Evolutionary conservation across 352 stramenopile species (phyloP).

Genomic region (Phytophthora litchii): DNA sequence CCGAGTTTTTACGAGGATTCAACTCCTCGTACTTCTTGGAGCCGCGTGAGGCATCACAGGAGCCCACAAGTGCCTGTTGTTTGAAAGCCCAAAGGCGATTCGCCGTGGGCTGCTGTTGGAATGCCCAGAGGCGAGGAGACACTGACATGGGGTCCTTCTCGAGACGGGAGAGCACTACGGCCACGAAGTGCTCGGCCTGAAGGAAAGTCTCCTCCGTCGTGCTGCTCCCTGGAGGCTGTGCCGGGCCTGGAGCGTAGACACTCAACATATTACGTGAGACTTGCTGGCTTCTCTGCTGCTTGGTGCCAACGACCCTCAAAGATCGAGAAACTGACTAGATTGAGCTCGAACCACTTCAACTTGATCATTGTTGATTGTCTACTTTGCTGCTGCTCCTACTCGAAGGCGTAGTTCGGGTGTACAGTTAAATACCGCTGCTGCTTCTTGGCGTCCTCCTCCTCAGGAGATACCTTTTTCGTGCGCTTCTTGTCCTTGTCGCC

Average conservation of each 20-base stretch:
- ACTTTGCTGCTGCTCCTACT: slow-evolving; percentile 28
- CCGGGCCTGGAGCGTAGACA: slow-evolving; percentile 3
- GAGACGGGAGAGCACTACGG: slow-evolving; percentile 61
- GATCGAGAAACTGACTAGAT: slow-evolving; percentile 9
- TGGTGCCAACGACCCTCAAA: slow-evolving; percentile 8
- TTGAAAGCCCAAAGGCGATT: slow-evolving; percentile 61
- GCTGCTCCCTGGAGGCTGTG: slow-evolving; percentile 22
- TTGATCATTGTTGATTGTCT: not conserved
- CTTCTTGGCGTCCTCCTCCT: slow-evolving; percentile 58
- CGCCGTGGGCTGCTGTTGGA: slow-evolving; percentile 43
- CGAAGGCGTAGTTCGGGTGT: slow-evolving; percentile 82
- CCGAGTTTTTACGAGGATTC: slow-evolving; percentile 18
- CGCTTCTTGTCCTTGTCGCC: slow-evolving; percentile 28
- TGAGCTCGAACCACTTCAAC: slow-evolving; percentile 3
- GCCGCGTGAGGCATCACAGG: slow-evolving; percentile 61
- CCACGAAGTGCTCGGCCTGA: slow-evolving; percentile 60
- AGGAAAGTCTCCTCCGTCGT: slow-evolving; percentile 41
- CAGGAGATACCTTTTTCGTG: slow-evolving; percentile 46
- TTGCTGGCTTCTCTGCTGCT: not conserved
- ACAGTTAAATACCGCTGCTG: slow-evolving; percentile 81
- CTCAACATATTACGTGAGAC: slow-evolving; percentile 22
- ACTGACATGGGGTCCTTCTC: slow-evolving; percentile 55
- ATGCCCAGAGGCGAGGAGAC: slow-evolving; percentile 47
- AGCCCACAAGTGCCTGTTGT: slow-evolving; percentile 64
- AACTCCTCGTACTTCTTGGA: slow-evolving; percentile 49